Percentiles rank a stretch among this genome's conserved stretches.
These are phyloP conservation scores for Phytophthora sojae DNA, from an alignment of 352 stramenopile species.

Conservation along the genomic window DNA sequence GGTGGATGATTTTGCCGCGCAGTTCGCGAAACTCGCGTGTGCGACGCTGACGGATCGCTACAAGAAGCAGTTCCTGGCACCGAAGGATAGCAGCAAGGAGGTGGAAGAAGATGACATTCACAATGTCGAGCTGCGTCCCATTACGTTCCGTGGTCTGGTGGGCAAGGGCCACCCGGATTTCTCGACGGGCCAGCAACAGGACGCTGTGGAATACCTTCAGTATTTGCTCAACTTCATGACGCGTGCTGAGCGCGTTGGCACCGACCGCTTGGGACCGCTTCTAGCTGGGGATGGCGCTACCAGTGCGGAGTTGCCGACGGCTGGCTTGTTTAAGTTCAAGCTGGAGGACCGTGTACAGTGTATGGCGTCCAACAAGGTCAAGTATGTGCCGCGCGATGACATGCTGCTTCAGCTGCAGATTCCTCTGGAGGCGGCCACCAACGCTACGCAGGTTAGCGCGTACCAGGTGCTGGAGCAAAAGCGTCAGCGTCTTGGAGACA, in stretches of 20 bases:
- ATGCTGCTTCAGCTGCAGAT: constrained; percentile 89
- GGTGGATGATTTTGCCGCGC: constrained; percentile 88
- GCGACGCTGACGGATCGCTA: constrained; percentile 92
- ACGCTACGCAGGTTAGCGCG: constrained; percentile 84
- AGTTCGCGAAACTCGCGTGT: constrained; percentile 94
- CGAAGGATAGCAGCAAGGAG: constrained; percentile 29
- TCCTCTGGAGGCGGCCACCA: constrained; percentile 86
- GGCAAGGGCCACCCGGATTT: constrained; percentile 97
- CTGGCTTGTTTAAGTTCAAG: constrained; percentile 94
- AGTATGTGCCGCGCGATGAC: constrained; percentile 87
- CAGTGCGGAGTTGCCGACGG: constrained; percentile 63
- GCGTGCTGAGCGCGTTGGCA: constrained; percentile 73
- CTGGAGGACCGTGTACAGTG: constrained; percentile 88
- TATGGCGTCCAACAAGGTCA: constrained; percentile 81
- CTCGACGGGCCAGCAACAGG: constrained; percentile 97
- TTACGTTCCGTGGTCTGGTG: constrained; percentile 96
- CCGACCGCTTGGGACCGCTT: constrained; percentile 59
- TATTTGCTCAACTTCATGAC: constrained; percentile 95
- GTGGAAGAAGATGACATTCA: constrained; percentile 52
- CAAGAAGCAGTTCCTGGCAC: constrained; percentile 54
- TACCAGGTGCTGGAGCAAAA: constrained; percentile 91
- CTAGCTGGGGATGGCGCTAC: constrained; percentile 42
- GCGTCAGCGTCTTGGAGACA: constrained; percentile 85
- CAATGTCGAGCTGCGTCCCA: constrained; percentile 58
- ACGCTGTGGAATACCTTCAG: constrained; percentile 98